phyloP scores from a whole-genome alignment of 306 rosid genomes.

The Trichosanthes truncata region DNA sequence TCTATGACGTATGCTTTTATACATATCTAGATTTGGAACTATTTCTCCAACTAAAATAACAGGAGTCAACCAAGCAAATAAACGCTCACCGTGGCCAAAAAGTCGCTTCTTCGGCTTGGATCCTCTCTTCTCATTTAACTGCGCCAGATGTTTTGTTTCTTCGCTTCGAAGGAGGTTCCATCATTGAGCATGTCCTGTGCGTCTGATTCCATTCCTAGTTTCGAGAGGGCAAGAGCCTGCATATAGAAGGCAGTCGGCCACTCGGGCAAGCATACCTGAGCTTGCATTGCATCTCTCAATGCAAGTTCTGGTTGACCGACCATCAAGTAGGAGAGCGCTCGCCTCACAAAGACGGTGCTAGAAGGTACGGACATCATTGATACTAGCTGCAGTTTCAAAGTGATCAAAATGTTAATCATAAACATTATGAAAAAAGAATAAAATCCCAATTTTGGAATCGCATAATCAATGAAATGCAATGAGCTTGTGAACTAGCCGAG shows the following conservation, averaged over 20 bases:
- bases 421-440: neutral
- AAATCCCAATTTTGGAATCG: neutral
- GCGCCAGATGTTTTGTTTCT: slow-evolving; percentile 80
- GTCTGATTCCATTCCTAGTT: slow-evolving; percentile 96
- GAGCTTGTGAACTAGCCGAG: neutral
- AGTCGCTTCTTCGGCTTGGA: neutral
- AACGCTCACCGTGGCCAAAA: neutral
- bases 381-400: slow-evolving; percentile 41
- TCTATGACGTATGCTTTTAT: neutral
- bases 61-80: neutral
- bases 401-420: neutral
- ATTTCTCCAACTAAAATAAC: neutral
- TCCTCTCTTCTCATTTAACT: slow-evolving; percentile 18
- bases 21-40: neutral
- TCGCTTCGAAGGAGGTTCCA: slow-evolving; percentile 72
- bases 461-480: neutral
- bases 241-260: slow-evolving; percentile 96
- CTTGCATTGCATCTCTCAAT: slow-evolving; percentile 87
- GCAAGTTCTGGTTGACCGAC: slow-evolving; percentile 77
- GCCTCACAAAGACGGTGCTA: slow-evolving; percentile 74
- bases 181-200: slow-evolving; percentile 95
- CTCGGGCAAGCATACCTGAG: slow-evolving; percentile 90
- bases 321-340: slow-evolving; percentile 85
- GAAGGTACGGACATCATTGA: slow-evolving; percentile 76
- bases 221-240: slow-evolving; percentile 89